Conservation (phyloP, 768 basidiomycete species). For the Astraeus odoratus region DNA sequence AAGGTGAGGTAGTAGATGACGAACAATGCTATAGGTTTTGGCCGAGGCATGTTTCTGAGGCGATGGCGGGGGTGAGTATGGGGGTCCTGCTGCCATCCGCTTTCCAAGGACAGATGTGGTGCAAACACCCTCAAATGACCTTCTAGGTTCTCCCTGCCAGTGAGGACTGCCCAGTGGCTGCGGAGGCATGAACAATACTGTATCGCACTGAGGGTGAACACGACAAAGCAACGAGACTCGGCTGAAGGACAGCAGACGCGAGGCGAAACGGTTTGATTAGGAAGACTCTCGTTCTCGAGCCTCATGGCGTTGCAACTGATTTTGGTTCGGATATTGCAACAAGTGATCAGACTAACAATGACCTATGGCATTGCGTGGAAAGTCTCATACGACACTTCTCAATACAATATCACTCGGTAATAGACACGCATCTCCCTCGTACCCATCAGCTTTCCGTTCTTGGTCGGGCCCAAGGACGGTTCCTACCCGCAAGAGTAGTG, state of each 20-base stretch:
- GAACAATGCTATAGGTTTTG: conserved; percentile 5
- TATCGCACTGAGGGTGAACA: too few relatives aligned
- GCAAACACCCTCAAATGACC: not conserved
- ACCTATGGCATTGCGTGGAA: not conserved
- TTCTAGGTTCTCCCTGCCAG: too few relatives aligned
- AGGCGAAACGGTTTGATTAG: too few relatives aligned
- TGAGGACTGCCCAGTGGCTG: too few relatives aligned
- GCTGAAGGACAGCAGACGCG: too few relatives aligned
- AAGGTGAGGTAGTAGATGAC: not conserved
- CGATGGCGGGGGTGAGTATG: not conserved
- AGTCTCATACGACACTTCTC: not conserved
- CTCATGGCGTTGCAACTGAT: not conserved
- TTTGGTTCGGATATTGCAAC: too few relatives aligned
- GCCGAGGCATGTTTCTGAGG: not conserved
- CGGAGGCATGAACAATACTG: too few relatives aligned
- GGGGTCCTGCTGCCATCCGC: conserved; percentile 2
- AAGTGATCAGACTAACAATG: not conserved
- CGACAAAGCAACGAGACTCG: too few relatives aligned
- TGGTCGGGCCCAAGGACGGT: conserved; percentile 35
- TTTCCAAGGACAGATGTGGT: conserved; percentile 7
- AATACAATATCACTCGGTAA: not conserved
- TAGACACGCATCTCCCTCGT: not conserved
- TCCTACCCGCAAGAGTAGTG: conserved; percentile 33
- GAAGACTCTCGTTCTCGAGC: not conserved
- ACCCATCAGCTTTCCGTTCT: conserved; percentile 60